Conservation (phyloP, 495 filamentous ascomycete species). For the Penicillium coffeae region DNA sequence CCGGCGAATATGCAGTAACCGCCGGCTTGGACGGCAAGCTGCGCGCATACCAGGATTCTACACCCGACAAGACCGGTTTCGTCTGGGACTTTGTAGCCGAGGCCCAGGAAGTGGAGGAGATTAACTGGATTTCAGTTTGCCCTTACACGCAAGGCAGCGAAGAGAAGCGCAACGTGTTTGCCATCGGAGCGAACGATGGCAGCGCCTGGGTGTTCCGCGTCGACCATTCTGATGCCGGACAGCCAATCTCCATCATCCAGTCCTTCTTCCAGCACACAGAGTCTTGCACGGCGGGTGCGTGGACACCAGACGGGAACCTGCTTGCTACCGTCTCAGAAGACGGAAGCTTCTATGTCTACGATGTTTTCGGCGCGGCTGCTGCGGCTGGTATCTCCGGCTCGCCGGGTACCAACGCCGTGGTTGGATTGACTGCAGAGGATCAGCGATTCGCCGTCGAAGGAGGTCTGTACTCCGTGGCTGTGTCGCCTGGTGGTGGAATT, state of each 20-base stretch:
- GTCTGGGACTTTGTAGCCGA: constrained; percentile 63
- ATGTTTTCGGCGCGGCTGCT: constrained; percentile 80
- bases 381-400: constrained; percentile 67
- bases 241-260: constrained; percentile 75
- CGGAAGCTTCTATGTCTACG: constrained; percentile 84
- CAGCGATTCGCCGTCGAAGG: constrained; percentile 90
- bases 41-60: constrained; percentile 49
- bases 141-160: constrained; percentile 56
- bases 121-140: constrained; percentile 84
- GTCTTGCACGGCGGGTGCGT: constrained; percentile 83
- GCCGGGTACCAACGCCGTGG: constrained; percentile 65
- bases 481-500: constrained; percentile 72
- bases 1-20: constrained; percentile 78
- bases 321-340: constrained; percentile 91
- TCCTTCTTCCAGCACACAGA: constrained; percentile 86
- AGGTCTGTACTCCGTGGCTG: constrained; percentile 79
- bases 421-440: constrained; percentile 76
- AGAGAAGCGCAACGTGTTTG: constrained; percentile 73
- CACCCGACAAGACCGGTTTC: constrained; percentile 35
- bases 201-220: constrained; percentile 92
- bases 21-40: constrained; percentile 81
- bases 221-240: constrained; percentile 54
- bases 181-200: constrained; percentile 88
- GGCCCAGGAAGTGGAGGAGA: constrained; percentile 84
- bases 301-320: constrained; percentile 83